A percentile compares a stretch with the other conserved stretches of the same genome.
Evolutionary conservation across 768 basidiomycete genomes (phyloP).

Genomic region (Crepidotus variabilis): DNA sequence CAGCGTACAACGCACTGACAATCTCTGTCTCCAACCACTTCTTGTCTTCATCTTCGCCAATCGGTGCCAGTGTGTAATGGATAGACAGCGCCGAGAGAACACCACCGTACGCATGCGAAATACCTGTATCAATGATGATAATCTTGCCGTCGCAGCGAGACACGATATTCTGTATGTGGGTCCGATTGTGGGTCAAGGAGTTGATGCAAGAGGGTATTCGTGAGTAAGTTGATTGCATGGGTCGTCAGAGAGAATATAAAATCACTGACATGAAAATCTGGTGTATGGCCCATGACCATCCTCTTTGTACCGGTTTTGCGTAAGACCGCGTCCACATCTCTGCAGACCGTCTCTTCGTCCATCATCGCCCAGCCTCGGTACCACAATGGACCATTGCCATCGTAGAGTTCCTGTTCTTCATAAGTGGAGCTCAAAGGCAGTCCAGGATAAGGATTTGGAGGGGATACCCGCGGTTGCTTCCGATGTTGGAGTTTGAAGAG

Average conservation of each 20-base stretch:
- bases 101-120: conserved; percentile 95
- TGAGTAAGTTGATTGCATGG: not conserved
- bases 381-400: conserved; percentile 84
- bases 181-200: not conserved
- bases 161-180: conserved; percentile 57
- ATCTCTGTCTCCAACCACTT: conserved; percentile 62
- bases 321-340: conserved; percentile 66
- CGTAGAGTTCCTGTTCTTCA: conserved; percentile 72
- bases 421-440: conserved; percentile 46
- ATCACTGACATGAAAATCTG: conserved; percentile 65
- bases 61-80: conserved; percentile 75
- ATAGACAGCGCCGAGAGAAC: conserved; percentile 85
- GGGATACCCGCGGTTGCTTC: conserved; percentile 71
- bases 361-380: conserved; percentile 90
- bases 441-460: conserved; percentile 48
- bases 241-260: not conserved
- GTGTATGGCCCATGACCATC: conserved; percentile 97
- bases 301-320: conserved; percentile 75
- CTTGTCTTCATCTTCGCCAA: conserved; percentile 32
- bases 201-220: not conserved
- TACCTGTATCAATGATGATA: conserved; percentile 97
- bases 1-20: conserved; percentile 61
- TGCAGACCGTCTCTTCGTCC: conserved; percentile 65
- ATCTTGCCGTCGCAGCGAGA: conserved; percentile 88
- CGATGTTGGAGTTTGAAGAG: conserved; percentile 67